Conservation (phyloP, 371 early-diverging fungal genomes). For the Mucor circinelloides region DNA sequence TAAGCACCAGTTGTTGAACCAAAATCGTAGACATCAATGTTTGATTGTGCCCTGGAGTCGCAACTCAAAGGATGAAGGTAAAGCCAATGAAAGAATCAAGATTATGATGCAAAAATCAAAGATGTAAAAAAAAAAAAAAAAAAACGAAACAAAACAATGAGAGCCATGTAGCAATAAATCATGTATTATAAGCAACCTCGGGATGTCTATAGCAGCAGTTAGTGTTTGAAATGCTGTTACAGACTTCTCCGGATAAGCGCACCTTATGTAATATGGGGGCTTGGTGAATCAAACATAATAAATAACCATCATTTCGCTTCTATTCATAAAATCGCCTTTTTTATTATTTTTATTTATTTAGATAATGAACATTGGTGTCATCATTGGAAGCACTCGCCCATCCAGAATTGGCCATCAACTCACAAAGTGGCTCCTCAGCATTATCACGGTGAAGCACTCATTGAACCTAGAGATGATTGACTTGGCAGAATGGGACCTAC, state of each 20-base stretch:
- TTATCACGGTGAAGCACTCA: background rate
- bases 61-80: constrained; percentile 12
- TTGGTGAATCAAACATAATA: background rate
- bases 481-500: constrained; percentile 1
- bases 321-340: background rate
- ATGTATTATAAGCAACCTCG: too few relatives aligned
- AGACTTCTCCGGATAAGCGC: background rate
- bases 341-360: too few relatives aligned
- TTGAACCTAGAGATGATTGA: constrained; percentile 9
- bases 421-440: constrained; percentile 2
- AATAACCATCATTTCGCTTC: background rate
- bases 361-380: constrained; percentile 8
- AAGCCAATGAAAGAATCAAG: background rate
- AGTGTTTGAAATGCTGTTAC: background rate
- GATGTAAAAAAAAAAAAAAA: background rate
- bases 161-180: too few relatives aligned
- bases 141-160: too few relatives aligned
- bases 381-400: constrained; percentile 10
- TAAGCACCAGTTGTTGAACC: background rate
- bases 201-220: too few relatives aligned
- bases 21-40: constrained; percentile 36
- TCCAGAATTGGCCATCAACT: background rate
- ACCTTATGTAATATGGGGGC: background rate
- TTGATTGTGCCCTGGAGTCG: constrained; percentile 44
- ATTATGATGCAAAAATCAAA: constrained; percentile 1